Evolutionary conservation across 208 protist genomes (phyloP), one percentile per base, ranked within the genome.

Genomic region (Trypanosoma cruzi): DNA sequence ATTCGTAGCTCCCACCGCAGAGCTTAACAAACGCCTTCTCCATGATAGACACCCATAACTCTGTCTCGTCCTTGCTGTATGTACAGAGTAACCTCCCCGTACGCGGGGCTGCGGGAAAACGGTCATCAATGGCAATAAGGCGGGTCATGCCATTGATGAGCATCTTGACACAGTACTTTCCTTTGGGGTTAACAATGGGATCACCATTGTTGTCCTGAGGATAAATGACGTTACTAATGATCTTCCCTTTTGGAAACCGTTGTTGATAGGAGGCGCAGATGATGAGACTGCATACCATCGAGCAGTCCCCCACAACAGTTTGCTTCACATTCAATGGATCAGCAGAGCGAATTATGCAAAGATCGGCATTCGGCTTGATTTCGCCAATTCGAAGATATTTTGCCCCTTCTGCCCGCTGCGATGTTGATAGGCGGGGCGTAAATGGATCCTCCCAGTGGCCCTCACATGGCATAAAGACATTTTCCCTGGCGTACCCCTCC

Each of bases 121-220:
- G 80, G 66, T 97, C 93, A 72, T 97, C 93, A 24, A 97, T 82
- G 20, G 86, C 87, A 48, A 97, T 87, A 57, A 95, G 81, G 26
- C 93, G 86, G 20, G 88, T 93, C 28, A 90, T 89, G 57, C 93
- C 93, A 71, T 97, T 97, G 66, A 97, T 79, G n/a, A 96, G 80
- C 87, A 97, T 93, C 73, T 96, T 96, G 7, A 97, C 83, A 69
- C 81, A 88, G 70, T 97, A 96, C 71, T 93, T 93, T 20, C 93
- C 93, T 68, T 88, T 92, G 0, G 87, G 85, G 72, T 91, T 96
- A 20, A 94, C 46, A 13, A 97, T 75, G 14, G 90, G 89, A 53
- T 81, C 81, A 4, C 91, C 80, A 18, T 90, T 74, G 20, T 54
- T 53, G 70, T 93, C 89, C 54, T 96, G 93, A 14, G 93, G 93